Evolutionary conservation across 805 yeast genomes (phyloP), one percentile per base, ranked within the genome.

Genomic region (Metschnikowia santaceciliae): DNA sequence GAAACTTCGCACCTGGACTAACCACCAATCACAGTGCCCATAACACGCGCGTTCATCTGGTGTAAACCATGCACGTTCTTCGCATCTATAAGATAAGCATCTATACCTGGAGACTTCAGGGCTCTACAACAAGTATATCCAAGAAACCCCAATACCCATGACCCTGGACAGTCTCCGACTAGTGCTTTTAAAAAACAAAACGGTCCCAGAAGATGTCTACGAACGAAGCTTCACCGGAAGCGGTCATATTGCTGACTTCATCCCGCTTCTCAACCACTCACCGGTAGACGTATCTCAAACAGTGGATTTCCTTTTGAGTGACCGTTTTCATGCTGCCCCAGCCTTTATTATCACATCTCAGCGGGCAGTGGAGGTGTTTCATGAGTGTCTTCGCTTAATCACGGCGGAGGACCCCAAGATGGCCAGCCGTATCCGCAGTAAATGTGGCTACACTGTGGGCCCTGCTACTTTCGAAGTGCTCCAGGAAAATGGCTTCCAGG

Each of bases 361-460:
- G 64, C 68, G 98, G 56, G 96, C 97, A 1, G 96, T 91, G 0
- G 97, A 91, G 58, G 84, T 89, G 4, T 66, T 90, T 11, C 79
- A 79, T 53, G 70, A 72, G 36, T 64, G 79, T 13, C 67, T 84
- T 5, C 53, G 56, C 0, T 51, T 52, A 10, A 57, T 73, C n/a
- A 7, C 59, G 44, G 1, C 53, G 44, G 7, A 38, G 42, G 41
- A 62, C 52, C 49, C 57, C 5, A 46, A 35, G 13, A 38, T 37
- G 35, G 63, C 6, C 3, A 33, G 48, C 2, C 48, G 45, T 0
- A 69, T 83, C 0, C 62, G 80, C 6, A 48, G 55, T 3, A 82
- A 82, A 58, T 79, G 83, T 0, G 84, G 86, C 0, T 92, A 83
- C 61, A 89, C 97, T 0, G 97, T 92, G 5, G 98, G 98, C 0